A percentile compares a stretch with the other conserved stretches of the same genome.
Evolutionary conservation across 768 basidiomycete genomes (phyloP).

Genomic region (Russula earlei): DNA sequence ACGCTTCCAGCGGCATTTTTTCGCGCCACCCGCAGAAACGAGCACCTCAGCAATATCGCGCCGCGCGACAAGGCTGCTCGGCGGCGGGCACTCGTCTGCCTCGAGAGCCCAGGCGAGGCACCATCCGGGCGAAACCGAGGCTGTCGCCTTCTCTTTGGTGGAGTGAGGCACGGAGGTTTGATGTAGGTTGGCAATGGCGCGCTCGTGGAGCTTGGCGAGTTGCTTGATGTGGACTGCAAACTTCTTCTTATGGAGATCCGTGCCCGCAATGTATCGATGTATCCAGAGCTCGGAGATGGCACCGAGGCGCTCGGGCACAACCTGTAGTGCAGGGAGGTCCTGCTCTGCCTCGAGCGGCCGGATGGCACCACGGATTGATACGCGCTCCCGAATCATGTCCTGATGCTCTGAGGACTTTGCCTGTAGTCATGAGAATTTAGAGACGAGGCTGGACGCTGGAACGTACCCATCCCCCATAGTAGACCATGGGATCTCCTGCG

Average conservation of each 20-base stretch:
- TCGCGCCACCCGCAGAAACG: constrained; percentile 58
- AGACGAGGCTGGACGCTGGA: not conserved
- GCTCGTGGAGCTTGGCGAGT: constrained; percentile 57
- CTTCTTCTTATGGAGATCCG: constrained; percentile 53
- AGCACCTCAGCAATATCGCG: constrained; percentile 76
- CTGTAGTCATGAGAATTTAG: not conserved
- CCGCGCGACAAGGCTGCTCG: constrained; percentile 80
- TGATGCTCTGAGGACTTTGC: constrained; percentile 32
- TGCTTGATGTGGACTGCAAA: constrained; percentile 44
- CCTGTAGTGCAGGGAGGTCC: constrained; percentile 54
- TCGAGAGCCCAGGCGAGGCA: constrained; percentile 78
- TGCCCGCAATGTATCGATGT: constrained; percentile 64
- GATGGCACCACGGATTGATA: constrained; percentile 67
- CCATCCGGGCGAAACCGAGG: constrained; percentile 40
- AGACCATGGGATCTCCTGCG: constrained; percentile 57
- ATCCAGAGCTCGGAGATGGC: constrained; percentile 62
- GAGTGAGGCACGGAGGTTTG: not conserved
- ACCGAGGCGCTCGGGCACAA: constrained; percentile 61
- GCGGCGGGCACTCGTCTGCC: constrained; percentile 73
- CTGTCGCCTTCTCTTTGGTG: constrained; percentile 16
- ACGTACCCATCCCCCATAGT: constrained; percentile 42
- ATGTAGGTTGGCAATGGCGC: constrained; percentile 40
- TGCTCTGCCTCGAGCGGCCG: constrained; percentile 66
- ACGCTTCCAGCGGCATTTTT: constrained; percentile 25
- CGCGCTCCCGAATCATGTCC: constrained; percentile 85